Conservation (phyloP, 2,329 filamentous ascomycete species). For the Byssochlamys sp. region DNA sequence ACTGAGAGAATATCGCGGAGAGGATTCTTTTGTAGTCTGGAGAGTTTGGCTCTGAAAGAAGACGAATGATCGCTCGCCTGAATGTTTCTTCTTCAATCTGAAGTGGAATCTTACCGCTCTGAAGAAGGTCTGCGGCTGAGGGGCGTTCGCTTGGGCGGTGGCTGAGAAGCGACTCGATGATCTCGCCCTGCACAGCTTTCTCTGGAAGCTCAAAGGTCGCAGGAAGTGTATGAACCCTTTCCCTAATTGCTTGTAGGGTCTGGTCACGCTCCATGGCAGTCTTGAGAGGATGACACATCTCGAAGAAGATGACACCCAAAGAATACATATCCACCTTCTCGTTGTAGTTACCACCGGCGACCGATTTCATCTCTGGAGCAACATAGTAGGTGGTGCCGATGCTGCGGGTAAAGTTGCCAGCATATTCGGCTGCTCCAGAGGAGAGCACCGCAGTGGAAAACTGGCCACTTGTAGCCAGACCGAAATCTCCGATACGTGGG, state of each 20-base stretch:
- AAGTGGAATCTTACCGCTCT: slow-evolving; percentile 76
- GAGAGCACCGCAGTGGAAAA: slow-evolving; percentile 32
- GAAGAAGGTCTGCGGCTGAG: slow-evolving; percentile 69
- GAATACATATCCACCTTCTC: slow-evolving; percentile 98
- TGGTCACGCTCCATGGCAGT: slow-evolving; percentile 56
- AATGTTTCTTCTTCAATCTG: slow-evolving; percentile 91
- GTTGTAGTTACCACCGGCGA: slow-evolving; percentile 67
- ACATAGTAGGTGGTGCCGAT: slow-evolving; percentile 80
- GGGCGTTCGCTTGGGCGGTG: slow-evolving; percentile 77
- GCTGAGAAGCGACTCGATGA: slow-evolving; percentile 69
- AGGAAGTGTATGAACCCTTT: slow-evolving; percentile 60
- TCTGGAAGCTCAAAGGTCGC: slow-evolving; percentile 61
- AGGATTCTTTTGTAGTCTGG: slow-evolving; percentile 86
- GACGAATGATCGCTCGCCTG: slow-evolving; percentile 66
- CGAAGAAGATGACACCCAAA: slow-evolving; percentile 92
- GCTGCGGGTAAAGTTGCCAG: slow-evolving; percentile 41
- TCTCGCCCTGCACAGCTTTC: slow-evolving; percentile 59
- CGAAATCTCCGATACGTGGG: slow-evolving; percentile 94
- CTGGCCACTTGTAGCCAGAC: slow-evolving; percentile 80
- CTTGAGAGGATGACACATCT: slow-evolving; percentile 67
- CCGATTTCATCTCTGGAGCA: slow-evolving; percentile 78
- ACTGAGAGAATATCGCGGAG: slow-evolving; percentile 68
- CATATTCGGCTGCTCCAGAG: slow-evolving; percentile 26
- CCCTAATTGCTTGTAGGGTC: slow-evolving; percentile 60
- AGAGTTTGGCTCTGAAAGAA: slow-evolving; percentile 67